Percentiles rank a stretch among this genome's conserved stretches.
These are phyloP conservation scores for Enterocytospora artemiae DNA, from an alignment of 371 early-diverging fungal species.

Conservation along the genomic window DNA sequence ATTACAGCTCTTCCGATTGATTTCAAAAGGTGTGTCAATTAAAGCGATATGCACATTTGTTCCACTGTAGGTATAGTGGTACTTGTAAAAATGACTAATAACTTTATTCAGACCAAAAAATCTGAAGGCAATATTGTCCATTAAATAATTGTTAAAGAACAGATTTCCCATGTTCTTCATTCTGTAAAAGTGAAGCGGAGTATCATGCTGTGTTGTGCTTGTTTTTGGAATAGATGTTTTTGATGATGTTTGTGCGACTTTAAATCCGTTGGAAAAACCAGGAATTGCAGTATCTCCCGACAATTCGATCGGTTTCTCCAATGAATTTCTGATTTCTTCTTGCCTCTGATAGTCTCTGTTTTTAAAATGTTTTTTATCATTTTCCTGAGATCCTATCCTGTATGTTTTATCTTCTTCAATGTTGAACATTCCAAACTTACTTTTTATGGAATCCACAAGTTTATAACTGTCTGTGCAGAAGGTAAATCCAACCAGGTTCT, in stretches of 20 bases:
- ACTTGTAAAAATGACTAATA: constrained; percentile 22
- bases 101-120: constrained; percentile 31
- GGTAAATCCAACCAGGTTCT: constrained; percentile 1
- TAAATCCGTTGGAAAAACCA: not conserved
- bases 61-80: constrained; percentile 47
- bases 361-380: not conserved
- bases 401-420: constrained; percentile 35
- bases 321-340: not conserved
- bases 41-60: constrained; percentile 41
- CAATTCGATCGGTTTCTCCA: not conserved
- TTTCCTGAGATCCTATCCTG: not conserved
- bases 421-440: not conserved
- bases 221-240: not conserved
- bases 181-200: constrained; percentile 36
- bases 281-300: not conserved
- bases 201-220: constrained; percentile 11
- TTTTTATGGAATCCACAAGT: not conserved
- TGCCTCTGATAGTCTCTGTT: not conserved
- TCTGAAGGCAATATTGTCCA: constrained; percentile 32
- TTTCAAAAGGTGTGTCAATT: constrained; percentile 47
- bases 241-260: not conserved
- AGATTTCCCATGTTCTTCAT: constrained; percentile 37
- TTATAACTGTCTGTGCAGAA: not conserved
- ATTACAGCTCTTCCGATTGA: no score
- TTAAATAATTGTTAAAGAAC: constrained; percentile 45